Conservation (phyloP, 2,329 filamentous ascomycete genomes). For the Bipolaris oryzae region DNA sequence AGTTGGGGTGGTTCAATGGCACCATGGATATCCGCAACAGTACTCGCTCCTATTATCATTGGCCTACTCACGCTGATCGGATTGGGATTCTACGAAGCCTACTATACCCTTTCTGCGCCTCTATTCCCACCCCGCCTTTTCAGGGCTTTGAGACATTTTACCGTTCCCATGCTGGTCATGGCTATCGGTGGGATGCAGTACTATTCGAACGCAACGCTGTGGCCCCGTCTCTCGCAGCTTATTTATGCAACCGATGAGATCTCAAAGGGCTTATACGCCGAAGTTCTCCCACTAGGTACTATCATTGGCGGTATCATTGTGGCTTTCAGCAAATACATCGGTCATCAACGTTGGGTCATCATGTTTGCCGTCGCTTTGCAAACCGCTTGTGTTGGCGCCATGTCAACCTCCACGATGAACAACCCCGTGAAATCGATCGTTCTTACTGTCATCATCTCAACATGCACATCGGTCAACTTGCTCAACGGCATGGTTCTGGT, state of each 20-base stretch:
- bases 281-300: constrained; percentile 34
- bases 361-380: constrained; percentile 35
- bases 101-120: constrained; percentile 30
- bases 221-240: constrained; percentile 34
- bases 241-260: constrained; percentile 38
- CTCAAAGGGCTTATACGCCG: constrained; percentile 35
- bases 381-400: constrained; percentile 36
- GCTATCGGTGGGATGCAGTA: constrained; percentile 41
- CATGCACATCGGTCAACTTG: constrained; percentile 36
- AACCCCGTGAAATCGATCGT: constrained; percentile 35
- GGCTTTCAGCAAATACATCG: constrained; percentile 35
- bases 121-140: constrained; percentile 41
- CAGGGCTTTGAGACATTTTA: constrained; percentile 35
- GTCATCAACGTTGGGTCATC: constrained; percentile 39
- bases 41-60: constrained; percentile 34
- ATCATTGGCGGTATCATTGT: constrained; percentile 39
- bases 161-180: constrained; percentile 40
- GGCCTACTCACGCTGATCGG: constrained; percentile 32
- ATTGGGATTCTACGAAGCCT: constrained; percentile 38
- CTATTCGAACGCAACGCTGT: constrained; percentile 39
- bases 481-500: constrained; percentile 41
- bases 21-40: constrained; percentile 32
- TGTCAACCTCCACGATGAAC: constrained; percentile 33
- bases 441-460: constrained; percentile 36
- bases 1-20: constrained; percentile 35